Evolutionary conservation across 805 yeast genomes (phyloP), one percentile per base, ranked within the genome.

Genomic region (Kuraishia capsulata): DNA sequence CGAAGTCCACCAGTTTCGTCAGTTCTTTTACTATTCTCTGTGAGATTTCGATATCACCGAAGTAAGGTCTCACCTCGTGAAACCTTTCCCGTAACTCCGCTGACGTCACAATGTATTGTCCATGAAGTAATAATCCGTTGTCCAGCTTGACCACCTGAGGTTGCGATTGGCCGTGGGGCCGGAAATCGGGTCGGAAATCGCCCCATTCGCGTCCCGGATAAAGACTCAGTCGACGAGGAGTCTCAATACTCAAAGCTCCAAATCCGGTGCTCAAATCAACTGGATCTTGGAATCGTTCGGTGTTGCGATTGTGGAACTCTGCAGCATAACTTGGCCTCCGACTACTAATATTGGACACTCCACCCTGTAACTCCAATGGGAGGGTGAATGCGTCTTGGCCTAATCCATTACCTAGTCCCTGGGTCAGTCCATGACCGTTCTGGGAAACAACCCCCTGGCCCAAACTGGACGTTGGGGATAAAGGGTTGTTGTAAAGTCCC

Each of bases 301-400:
- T 17, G 28, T 37, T 31, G 26, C 49, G 42, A 53, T 73, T 58
- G 20, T 78, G 71, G 42, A 74, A 64, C 50, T 80, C 90, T 2
- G 88, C 84, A 10, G 86, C 78, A 52, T 77, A 81, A 39, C 81
- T 73, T 11, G 89, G 87, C 57, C 92, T 70, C 57, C 92, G 68
- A 9, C 82, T 73, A 19, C 73, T 69, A 32, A 78, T 76, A 40
- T 64, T 75, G 21, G 75, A 74, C 2, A 78, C 60, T 0, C 84
- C 84, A 33, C 84, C 83, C 53, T 77, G 82, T 29, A 78, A 61
- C 46, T 78, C 83, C 4, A 62, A 40, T 0, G 85, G 84, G 37
- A 78, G 57, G 43, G 56, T 61, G 52, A 73, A 72, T 31, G 64
- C 43, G 28, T 45, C 24, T 37, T 33, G 42, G 39, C 36, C 42